Percentiles rank a stretch among this genome's conserved stretches.
Conservation (phyloP, 1,284 basidiomycete genomes). For the Somion occarium region DNA sequence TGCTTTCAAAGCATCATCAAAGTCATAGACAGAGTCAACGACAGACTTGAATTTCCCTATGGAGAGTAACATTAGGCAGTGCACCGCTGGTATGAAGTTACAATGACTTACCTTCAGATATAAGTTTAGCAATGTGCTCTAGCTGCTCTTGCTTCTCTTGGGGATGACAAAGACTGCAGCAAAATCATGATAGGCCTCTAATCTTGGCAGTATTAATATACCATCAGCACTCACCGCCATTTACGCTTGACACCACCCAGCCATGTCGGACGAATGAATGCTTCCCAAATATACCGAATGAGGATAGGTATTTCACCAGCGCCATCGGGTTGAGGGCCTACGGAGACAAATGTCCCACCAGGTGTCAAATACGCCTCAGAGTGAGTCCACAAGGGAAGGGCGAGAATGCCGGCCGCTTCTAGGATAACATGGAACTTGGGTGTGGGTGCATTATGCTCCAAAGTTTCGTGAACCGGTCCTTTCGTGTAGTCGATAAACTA, state of each 20-base stretch:
- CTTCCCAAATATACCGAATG: slow-evolving; percentile 8
- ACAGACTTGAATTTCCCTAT: slow-evolving; percentile 48
- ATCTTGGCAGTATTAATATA: not conserved
- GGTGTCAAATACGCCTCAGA: slow-evolving; percentile 43
- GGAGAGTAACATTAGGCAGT: not conserved
- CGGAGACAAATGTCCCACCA: slow-evolving; percentile 40
- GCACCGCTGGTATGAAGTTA: not conserved
- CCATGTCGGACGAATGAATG: slow-evolving; percentile 30
- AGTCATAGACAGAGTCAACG: slow-evolving; percentile 55
- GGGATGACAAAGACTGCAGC: slow-evolving; percentile 26
- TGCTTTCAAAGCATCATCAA: slow-evolving; percentile 51
- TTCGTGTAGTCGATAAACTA: slow-evolving; percentile 40
- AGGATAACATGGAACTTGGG: slow-evolving; percentile 21
- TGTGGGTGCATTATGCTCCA: slow-evolving; percentile 21
- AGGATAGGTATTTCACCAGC: slow-evolving; percentile 5
- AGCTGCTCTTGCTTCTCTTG: slow-evolving; percentile 30
- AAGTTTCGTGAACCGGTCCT: slow-evolving; percentile 24
- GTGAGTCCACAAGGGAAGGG: slow-evolving; percentile 33
- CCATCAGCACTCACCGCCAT: slow-evolving; percentile 38
- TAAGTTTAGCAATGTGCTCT: slow-evolving; percentile 29
- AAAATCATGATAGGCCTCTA: not conserved
- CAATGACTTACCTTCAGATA: slow-evolving; percentile 34
- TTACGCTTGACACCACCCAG: slow-evolving; percentile 40
- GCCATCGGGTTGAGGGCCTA: slow-evolving; percentile 33
- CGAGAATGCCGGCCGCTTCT: slow-evolving; percentile 26